Percentiles rank a stretch among this genome's conserved stretches.
Conservation (phyloP, 78 protist genomes). For the Dictyostelium firmibasis region DNA sequence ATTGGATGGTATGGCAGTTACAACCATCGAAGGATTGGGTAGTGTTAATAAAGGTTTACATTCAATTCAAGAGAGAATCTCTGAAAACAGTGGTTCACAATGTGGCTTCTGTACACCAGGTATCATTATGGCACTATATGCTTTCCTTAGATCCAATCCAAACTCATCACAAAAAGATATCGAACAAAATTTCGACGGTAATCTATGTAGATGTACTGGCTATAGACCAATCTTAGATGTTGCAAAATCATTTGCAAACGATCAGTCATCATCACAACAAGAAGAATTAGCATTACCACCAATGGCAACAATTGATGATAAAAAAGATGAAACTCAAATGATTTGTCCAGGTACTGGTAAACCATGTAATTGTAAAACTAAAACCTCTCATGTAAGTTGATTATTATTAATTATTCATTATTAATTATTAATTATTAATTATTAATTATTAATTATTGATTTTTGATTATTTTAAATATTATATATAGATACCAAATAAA, state of each 20-base stretch:
- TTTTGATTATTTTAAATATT: neutral
- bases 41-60: conserved; percentile 49
- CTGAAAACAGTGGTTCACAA: conserved; percentile 89
- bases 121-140: conserved; percentile 82
- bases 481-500: conserved; percentile 46
- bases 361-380: conserved; percentile 73
- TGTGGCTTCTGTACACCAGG: conserved; percentile 98
- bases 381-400: conserved; percentile 33
- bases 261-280: neutral
- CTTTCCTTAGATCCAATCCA: conserved; percentile 43
- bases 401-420: neutral
- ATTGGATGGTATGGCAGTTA: conserved; percentile 82
- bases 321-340: neutral
- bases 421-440: neutral
- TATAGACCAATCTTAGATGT: conserved; percentile 96
- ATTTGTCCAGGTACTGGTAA: conserved; percentile 76
- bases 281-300: neutral
- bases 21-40: conserved; percentile 95
- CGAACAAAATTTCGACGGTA: conserved; percentile 92
- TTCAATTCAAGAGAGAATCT: conserved; percentile 78
- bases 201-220: conserved; percentile 98
- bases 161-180: conserved; percentile 52
- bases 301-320: conserved; percentile 9
- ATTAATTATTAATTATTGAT: neutral
- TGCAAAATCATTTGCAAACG: conserved; percentile 72